Percentiles rank a stretch among this genome's conserved stretches.
Conservation (phyloP, 2,329 filamentous ascomycete species). For the Trichophaea hybrida region DNA sequence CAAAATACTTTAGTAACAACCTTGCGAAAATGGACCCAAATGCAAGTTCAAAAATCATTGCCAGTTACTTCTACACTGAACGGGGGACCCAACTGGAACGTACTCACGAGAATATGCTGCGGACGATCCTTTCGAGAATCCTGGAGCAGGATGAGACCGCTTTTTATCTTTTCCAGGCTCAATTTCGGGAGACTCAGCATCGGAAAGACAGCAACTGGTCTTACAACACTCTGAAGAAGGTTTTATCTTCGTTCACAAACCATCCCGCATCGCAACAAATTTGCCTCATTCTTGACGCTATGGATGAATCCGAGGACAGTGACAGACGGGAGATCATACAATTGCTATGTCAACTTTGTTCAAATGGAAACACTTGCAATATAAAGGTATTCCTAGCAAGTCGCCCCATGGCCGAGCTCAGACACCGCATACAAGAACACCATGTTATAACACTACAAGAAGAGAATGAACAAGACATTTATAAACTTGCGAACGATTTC, state of each 20-base stretch:
- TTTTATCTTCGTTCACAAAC: not conserved
- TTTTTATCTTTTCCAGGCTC: constrained; percentile 1
- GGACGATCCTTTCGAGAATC: not conserved
- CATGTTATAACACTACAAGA: not conserved
- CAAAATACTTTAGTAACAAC: not conserved
- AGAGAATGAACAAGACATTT: not conserved
- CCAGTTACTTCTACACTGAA: constrained; percentile 1
- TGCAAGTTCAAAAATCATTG: not conserved
- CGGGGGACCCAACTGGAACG: not conserved
- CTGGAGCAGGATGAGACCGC: not conserved
- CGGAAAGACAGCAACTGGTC: not conserved
- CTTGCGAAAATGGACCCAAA: not conserved
- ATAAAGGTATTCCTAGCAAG: constrained; percentile 3
- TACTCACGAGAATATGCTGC: constrained; percentile 2
- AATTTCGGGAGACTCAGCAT: not conserved
- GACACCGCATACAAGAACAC: not conserved
- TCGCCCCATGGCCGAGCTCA: not conserved
- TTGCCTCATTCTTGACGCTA: constrained; percentile 1
- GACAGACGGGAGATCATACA: not conserved
- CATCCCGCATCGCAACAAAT: not conserved
- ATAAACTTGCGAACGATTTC: not conserved
- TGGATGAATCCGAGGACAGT: not conserved
- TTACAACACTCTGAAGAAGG: not conserved
- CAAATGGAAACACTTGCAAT: not conserved
- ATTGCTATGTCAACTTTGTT: not conserved